Conservation (phyloP, 169 alveolate species). For the Cryptosporidium ubiquitum region DNA sequence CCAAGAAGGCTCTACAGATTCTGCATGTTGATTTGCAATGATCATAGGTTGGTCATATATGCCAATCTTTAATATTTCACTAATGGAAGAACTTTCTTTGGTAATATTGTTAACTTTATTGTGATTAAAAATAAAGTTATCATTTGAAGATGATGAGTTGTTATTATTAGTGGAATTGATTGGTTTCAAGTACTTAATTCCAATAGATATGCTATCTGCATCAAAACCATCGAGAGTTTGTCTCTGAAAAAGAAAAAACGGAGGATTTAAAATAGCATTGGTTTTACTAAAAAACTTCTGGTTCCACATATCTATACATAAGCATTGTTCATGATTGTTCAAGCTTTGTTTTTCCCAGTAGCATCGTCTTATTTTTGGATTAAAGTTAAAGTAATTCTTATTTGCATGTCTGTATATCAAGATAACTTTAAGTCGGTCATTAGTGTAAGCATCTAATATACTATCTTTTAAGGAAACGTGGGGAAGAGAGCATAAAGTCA, state of each 20-base stretch:
- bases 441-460: slow-evolving; percentile 29
- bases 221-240: slow-evolving; percentile 9
- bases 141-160: background rate
- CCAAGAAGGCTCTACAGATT: slow-evolving; percentile 64
- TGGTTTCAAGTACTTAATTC: slow-evolving; percentile 37
- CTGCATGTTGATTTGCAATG: slow-evolving; percentile 31
- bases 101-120: background rate
- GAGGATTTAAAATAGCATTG: slow-evolving; percentile 1
- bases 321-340: slow-evolving; percentile 31
- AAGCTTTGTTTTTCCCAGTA: slow-evolving; percentile 25
- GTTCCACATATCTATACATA: slow-evolving; percentile 74
- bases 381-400: slow-evolving; percentile 17
- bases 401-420: slow-evolving; percentile 17
- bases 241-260: slow-evolving; percentile 50
- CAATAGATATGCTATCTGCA: slow-evolving; percentile 48
- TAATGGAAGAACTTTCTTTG: background rate
- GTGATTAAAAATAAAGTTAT: background rate
- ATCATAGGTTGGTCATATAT: slow-evolving; percentile 68
- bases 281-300: slow-evolving; percentile 17
- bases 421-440: slow-evolving; percentile 40
- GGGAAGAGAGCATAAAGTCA: slow-evolving; percentile 69
- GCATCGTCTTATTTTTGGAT: slow-evolving; percentile 47
- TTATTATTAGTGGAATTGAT: background rate
- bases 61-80: slow-evolving; percentile 59
- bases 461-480: slow-evolving; percentile 35